Evolutionary conservation across 2,329 filamentous ascomycete genomes (phyloP), one percentile per base, ranked within the genome.

Genomic region (Penicillium freii): DNA sequence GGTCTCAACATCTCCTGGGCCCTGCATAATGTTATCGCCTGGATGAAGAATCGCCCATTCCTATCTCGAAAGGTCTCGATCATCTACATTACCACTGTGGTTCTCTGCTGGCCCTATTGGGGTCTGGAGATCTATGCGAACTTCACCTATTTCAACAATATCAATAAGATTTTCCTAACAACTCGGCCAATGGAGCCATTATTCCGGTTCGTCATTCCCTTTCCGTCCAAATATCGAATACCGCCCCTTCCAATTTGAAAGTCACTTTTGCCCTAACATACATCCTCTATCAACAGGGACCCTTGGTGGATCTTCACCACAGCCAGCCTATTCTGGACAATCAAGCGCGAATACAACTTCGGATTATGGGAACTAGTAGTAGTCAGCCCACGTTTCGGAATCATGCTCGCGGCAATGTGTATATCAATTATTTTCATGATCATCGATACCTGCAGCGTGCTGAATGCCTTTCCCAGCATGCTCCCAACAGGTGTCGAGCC

Each of bases 281-380:
- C 4, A 31, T 29, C 3, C 1, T 11, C 8, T 25, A 2, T 40
- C 2, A 29, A 29, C 33, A 81, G 81, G 10, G 86, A 88, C 61
- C 86, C 86, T 0, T 88, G 86, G 86, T 88, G 86, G 86, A 80
- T 88, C 19, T 85, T 86, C 62, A 86, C 85, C 0, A 82, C 81
- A 1, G 64, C 80, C 58, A 83, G 78, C 23, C 75, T 89, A 4
- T 82, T 87, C 68, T 87, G 81, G 75, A 84, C 85, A 45, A 87
- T 88, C 68, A 84, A 84, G 57, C 79, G 76, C 29, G 80, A 83
- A 43, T 88, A 88, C 70, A 81, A 84, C 46, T 82, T 88, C 60
- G 78, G 78, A 2, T 71, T 84, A 33, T 66, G 78, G 44, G 83
- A 87, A 57, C 80, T 88, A 23, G 75, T 87, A 50, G 76, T 78